Percentiles rank a stretch among this genome's conserved stretches.
Evolutionary conservation across 108 stramenopile genomes (phyloP).

Genomic region (Schizochytrium sp.): DNA sequence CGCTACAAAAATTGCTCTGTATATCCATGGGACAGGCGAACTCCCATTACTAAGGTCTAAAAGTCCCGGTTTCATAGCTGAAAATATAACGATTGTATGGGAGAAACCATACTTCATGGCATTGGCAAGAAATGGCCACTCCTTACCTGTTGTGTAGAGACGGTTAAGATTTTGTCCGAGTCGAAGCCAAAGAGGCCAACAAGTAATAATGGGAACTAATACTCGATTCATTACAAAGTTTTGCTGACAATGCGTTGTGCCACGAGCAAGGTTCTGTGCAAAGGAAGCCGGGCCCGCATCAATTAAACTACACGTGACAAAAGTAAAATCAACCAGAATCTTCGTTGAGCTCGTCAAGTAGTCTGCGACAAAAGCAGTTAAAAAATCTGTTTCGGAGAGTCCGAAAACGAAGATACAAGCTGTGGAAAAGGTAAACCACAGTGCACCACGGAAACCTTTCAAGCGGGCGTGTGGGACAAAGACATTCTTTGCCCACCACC

Average conservation of each 20-base stretch:
- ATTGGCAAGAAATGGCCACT: slow-evolving; percentile 44
- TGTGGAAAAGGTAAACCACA: background rate
- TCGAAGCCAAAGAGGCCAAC: slow-evolving; percentile 57
- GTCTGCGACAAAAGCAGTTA: slow-evolving; percentile 47
- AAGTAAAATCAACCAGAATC: slow-evolving; percentile 15
- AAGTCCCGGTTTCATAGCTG: slow-evolving; percentile 41
- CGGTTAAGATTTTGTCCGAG: slow-evolving; percentile 49
- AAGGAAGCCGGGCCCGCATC: background rate
- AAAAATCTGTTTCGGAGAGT: background rate
- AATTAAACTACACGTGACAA: background rate
- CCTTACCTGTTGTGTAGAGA: background rate
- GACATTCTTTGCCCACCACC: background rate
- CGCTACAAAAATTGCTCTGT: background rate
- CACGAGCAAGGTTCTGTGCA: background rate
- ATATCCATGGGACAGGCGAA: background rate
- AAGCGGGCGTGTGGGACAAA: background rate
- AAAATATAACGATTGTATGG: slow-evolving; percentile 45
- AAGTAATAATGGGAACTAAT: slow-evolving; percentile 32
- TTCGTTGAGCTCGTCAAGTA: slow-evolving; percentile 19
- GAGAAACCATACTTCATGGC: slow-evolving; percentile 55
- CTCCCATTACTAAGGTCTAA: background rate
- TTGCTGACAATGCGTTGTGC: background rate
- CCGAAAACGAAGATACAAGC: slow-evolving; percentile 36
- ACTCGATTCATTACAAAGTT: background rate
- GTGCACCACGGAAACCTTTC: background rate